Evolutionary conservation across 1,284 basidiomycete genomes (phyloP), one percentile per base, ranked within the genome.

Genomic region (Tausonia pullulans): DNA sequence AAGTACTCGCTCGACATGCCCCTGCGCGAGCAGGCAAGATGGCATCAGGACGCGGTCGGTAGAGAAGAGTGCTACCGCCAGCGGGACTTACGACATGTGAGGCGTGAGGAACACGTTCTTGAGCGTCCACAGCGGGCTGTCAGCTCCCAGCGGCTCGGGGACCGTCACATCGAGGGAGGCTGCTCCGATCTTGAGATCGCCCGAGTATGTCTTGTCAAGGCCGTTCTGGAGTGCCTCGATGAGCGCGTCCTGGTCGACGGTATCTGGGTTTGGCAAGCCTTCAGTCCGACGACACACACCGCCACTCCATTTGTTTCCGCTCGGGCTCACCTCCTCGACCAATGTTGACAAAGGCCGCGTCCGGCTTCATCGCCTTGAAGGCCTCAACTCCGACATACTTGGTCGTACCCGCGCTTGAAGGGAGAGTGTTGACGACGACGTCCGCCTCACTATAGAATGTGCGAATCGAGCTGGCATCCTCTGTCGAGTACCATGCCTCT

Each of bases 101-200:
- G 74, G 73, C 6, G 74, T 75, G 27, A 75, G 60, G 54, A 74
- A 63, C 3, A 70, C 68, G 55, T 73, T 73, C 27, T 67, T 55
- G 14, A 72, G 67, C 5, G 59, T 69, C 61, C 70, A 72, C 16
- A 74, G 67, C 8, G 63, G 58, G 61, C 69, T 69, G n/a, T 66
- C 63, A 2, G 69, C 58, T 0, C 69, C 69, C 9, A 75, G 67
- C 0, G 74, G 74, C 57, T 75, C 74, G 13, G 74, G 74, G 5
- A 68, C 63, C 4, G 72, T 73, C 0, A 75, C 74, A 64, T 72
- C 65, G 40, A 70, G 53, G 10, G 62, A 59, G 48, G 68, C 62
- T 10, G 46, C 60, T 2, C 57, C 60, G 43, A 68, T 68, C 3
- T 49, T 16, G 7, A 64, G 56, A 43, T 59, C 62, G 13, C 44